phyloP scores from a whole-genome alignment of 805 yeast genomes.

The Saturnispora ahearnii region DNA sequence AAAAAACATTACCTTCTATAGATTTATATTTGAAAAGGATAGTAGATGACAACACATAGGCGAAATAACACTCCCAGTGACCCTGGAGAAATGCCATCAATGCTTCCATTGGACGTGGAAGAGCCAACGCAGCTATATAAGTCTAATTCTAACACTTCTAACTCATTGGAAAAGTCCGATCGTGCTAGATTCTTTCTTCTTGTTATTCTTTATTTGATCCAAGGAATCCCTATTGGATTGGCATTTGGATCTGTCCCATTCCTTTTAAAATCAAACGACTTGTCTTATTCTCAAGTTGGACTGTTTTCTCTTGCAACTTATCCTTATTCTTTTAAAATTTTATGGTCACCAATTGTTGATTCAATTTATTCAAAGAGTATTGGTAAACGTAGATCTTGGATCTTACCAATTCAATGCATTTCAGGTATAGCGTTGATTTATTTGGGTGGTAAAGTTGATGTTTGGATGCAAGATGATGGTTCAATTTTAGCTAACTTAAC shows the following conservation, averaged over 20 bases:
- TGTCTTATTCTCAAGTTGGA: constrained; percentile 85
- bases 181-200: constrained; percentile 67
- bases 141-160: not conserved
- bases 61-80: constrained; percentile 6
- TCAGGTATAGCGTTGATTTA: constrained; percentile 59
- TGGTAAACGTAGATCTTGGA: constrained; percentile 91
- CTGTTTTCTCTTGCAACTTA: constrained; percentile 85
- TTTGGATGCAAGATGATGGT: constrained; percentile 32
- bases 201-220: constrained; percentile 69
- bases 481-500: constrained; percentile 40
- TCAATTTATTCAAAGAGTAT: constrained; percentile 57
- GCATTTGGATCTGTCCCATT: constrained; percentile 95
- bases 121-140: not conserved
- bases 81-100: not conserved
- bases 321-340: constrained; percentile 83
- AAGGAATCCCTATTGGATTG: constrained; percentile 95
- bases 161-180: constrained; percentile 35
- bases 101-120: constrained; percentile 7
- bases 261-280: constrained; percentile 62
- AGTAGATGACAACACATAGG: constrained; percentile 6
- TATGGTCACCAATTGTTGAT: constrained; percentile 96
- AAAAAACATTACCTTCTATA: not conserved
- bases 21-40: not conserved
- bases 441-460: constrained; percentile 53
- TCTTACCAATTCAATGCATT: constrained; percentile 82